Evolutionary conservation across 2,329 filamentous ascomycete genomes (phyloP), one percentile per base, ranked within the genome.

Genomic region (Knufia petricola): DNA sequence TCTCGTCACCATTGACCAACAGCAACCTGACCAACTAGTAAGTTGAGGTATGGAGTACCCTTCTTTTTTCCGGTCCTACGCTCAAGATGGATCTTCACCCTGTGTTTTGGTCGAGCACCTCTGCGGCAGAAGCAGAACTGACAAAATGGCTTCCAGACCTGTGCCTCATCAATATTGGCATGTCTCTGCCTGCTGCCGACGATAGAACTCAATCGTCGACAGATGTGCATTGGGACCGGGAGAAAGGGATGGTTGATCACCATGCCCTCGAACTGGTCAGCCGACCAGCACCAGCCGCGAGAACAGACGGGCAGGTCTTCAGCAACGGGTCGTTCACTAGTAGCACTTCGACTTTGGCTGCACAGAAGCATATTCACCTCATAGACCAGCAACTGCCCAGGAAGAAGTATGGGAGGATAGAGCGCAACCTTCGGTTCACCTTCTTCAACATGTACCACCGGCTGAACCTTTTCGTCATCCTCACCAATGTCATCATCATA

Each of bases 401-500:
- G 30, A 59, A 61, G 48, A 55, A 52, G 28, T 50, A 56, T 32
- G 49, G 41, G 19, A 62, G 59, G 43, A 46, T 54, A 26, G 52
- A 64, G 44, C 58, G 63, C 23, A 59, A 59, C 15, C 48, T 67
- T 40, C 62, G 67, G 26, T 70, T 62, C 54, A 60, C 60, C 28
- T 50, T 65, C 31, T 58, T 70, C 49, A 63, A 64, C 49, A 59
- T 69, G 15, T 71, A 71, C 53, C 66, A 66, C 9, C 64, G 67
- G 6, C 66, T 71, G 3, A 70, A 69, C 58, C 61, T 63, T 3
- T 36, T 71, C 2, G 63, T 69, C n/a, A 63, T 70, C 28, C 41
- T 63, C 4, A 60, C 61, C 50, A 71, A 71, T 49, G 32, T 69
- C 19, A 61, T 58, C 17, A 57, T 62, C 40, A 60, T 70, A 32